These are phyloP conservation scores for Fereydounia khargensis DNA, from an alignment of 1,284 basidiomycete genomes.

Conservation along the genomic window DNA sequence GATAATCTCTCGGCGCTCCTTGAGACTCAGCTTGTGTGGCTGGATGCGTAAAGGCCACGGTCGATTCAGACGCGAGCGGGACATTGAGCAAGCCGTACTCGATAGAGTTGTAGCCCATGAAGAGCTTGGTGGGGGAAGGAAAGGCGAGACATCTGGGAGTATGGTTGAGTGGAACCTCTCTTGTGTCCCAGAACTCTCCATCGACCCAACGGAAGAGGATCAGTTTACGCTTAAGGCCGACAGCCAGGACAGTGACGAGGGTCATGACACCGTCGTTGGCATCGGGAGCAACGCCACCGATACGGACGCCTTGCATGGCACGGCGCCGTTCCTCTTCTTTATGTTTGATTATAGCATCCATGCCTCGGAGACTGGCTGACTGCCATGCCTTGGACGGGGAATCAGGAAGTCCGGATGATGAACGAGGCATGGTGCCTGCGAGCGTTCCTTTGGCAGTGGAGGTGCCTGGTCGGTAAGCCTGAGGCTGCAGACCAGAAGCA, in stretches of 20 bases:
- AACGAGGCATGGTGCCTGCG: slow-evolving; percentile 4
- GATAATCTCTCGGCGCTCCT: slow-evolving; percentile 14
- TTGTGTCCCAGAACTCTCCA: slow-evolving; percentile 72
- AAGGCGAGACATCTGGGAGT: slow-evolving; percentile 75
- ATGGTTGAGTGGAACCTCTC: slow-evolving; percentile 77
- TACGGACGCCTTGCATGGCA: slow-evolving; percentile 31
- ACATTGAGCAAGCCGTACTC: slow-evolving; percentile 75
- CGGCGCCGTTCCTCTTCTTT: slow-evolving; percentile 26
- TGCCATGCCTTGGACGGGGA: slow-evolving; percentile 26
- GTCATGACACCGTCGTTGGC: slow-evolving; percentile 31
- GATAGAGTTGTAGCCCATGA: slow-evolving; percentile 71
- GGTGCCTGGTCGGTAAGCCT: slow-evolving; percentile 4
- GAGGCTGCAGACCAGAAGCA: neutral
- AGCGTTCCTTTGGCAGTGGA: neutral
- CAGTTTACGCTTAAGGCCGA: slow-evolving; percentile 81
- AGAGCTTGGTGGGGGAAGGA: slow-evolving; percentile 66
- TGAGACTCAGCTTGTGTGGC: neutral
- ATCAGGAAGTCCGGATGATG: slow-evolving; percentile 1
- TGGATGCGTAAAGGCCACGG: slow-evolving; percentile 30
- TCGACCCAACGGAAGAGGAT: slow-evolving; percentile 81
- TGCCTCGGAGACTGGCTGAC: slow-evolving; percentile 34
- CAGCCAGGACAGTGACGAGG: slow-evolving; percentile 71
- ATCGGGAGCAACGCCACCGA: slow-evolving; percentile 17
- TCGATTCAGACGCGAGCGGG: slow-evolving; percentile 32
- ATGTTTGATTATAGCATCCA: slow-evolving; percentile 34